Percentiles rank a stretch among this genome's conserved stretches.
phyloP scores from a whole-genome alignment of 1,284 basidiomycete species.

The Xerocomus amazonicus region DNA sequence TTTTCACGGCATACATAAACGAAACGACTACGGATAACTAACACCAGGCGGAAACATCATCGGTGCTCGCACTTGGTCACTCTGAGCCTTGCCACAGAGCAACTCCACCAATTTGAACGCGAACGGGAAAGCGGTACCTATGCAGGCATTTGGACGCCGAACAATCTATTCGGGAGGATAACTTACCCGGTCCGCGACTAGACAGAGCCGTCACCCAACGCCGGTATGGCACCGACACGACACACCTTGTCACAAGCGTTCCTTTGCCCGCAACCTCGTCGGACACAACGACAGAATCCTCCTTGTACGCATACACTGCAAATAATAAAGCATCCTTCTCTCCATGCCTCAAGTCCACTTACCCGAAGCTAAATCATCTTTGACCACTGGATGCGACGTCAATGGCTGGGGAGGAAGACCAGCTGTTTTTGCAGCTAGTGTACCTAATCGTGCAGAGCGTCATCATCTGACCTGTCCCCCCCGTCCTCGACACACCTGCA shows the following conservation, averaged over 20 bases:
- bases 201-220: conserved; percentile 2
- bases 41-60: conserved; percentile 71
- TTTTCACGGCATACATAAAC: too few species aligned
- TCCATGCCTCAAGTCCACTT: conserved; percentile 10
- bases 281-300: conserved; percentile 75
- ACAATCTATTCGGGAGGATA: neutral
- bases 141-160: neutral
- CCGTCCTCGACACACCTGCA: conserved; percentile 49
- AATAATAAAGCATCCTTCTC: conserved; percentile 1
- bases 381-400: conserved; percentile 81
- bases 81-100: conserved; percentile 62
- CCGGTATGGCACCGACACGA: neutral
- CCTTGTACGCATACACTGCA: conserved; percentile 72
- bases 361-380: conserved; percentile 58
- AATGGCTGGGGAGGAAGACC: conserved; percentile 60
- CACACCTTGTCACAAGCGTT: conserved; percentile 73
- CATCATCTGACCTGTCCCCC: neutral
- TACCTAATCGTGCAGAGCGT: conserved; percentile 41
- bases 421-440: conserved; percentile 64
- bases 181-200: conserved; percentile 75
- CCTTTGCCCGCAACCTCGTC: conserved; percentile 33
- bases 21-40: too few species aligned
- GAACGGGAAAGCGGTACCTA: conserved; percentile 76
- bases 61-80: conserved; percentile 63
- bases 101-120: conserved; percentile 70